Evolutionary conservation across 164 flowering plant species (phyloP).

Genomic region (Cinnamomum chago): DNA sequence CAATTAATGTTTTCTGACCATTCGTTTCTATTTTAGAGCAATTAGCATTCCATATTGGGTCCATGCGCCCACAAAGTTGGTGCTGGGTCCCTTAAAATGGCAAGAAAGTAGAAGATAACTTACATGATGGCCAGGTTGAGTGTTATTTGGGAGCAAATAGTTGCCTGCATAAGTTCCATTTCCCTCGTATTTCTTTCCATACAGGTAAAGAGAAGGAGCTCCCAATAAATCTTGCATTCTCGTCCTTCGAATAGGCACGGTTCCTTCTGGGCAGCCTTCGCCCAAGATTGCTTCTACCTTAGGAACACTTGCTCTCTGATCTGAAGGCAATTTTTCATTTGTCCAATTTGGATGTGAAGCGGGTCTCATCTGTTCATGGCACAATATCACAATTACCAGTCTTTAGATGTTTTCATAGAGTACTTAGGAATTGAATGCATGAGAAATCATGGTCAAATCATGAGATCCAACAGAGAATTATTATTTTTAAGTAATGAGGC

Average conservation of each 20-base stretch:
- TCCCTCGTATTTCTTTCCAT: neutral
- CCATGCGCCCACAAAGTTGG: no score
- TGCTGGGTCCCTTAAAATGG: no score
- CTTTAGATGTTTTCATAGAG: neutral
- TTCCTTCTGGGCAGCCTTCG: neutral
- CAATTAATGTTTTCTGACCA: no score
- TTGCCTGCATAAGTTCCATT: neutral
- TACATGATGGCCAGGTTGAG: neutral
- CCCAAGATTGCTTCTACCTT: neutral
- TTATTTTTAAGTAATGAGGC: neutral
- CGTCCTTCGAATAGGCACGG: slow-evolving; percentile 1
- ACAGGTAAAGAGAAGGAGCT: neutral
- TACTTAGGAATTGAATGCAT: neutral
- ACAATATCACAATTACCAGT: neutral
- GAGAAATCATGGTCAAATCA: no score
- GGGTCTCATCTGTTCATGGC: neutral
- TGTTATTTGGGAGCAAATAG: neutral
- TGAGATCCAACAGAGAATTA: neutral
- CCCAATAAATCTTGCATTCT: slow-evolving; percentile 2
- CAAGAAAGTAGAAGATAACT: neutral
- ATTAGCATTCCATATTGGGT: no score
- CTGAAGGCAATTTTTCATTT: neutral
- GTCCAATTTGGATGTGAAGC: neutral
- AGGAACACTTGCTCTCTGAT: neutral
- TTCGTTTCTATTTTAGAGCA: no score